Percentiles rank a stretch among this genome's conserved stretches.
Conservation (phyloP, 208 protist genomes). For the Trypanosoma platydactyli region DNA sequence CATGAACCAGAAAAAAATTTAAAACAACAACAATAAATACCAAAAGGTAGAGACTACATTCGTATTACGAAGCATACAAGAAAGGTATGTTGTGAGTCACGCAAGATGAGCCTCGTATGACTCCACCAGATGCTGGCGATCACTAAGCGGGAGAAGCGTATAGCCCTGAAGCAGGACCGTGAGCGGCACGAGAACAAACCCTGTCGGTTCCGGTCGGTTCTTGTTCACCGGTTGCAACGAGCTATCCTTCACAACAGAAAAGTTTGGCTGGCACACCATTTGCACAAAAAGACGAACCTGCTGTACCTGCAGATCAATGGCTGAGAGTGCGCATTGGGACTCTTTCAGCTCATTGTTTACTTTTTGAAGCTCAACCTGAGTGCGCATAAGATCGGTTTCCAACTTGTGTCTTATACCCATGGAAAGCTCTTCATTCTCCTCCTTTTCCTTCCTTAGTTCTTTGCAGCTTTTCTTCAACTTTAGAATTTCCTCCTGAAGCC, state of each 20-base stretch:
- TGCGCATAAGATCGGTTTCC: slow-evolving; percentile 22
- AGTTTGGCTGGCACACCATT: slow-evolving; percentile 78
- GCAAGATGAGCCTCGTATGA: slow-evolving; percentile 43
- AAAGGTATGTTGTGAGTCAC: too few species aligned
- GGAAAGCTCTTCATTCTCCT: neutral
- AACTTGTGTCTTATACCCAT: slow-evolving; percentile 8
- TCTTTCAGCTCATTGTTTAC: slow-evolving; percentile 25
- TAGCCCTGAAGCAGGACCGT: slow-evolving; percentile 79
- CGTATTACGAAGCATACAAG: too few species aligned
- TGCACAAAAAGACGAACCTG: slow-evolving; percentile 81
- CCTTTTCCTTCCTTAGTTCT: slow-evolving; percentile 12
- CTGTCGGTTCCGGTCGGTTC: slow-evolving; percentile 59
- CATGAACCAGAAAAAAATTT: too few species aligned
- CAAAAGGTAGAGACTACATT: neutral
- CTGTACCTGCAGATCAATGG: slow-evolving; percentile 48
- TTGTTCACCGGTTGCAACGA: slow-evolving; percentile 77
- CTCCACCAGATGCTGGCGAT: slow-evolving; percentile 65
- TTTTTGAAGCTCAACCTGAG: slow-evolving; percentile 23
- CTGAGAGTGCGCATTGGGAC: slow-evolving; percentile 16
- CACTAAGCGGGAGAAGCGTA: slow-evolving; percentile 60
- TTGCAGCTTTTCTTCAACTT: slow-evolving; percentile 5
- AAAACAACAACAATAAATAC: neutral
- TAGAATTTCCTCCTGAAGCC: neutral
- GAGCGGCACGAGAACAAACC: slow-evolving; percentile 83
- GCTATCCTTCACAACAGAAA: slow-evolving; percentile 78